A percentile compares a stretch with the other conserved stretches of the same genome.
Conservation (phyloP, 2,329 filamentous ascomycete species). For the Cercospora sesami region DNA sequence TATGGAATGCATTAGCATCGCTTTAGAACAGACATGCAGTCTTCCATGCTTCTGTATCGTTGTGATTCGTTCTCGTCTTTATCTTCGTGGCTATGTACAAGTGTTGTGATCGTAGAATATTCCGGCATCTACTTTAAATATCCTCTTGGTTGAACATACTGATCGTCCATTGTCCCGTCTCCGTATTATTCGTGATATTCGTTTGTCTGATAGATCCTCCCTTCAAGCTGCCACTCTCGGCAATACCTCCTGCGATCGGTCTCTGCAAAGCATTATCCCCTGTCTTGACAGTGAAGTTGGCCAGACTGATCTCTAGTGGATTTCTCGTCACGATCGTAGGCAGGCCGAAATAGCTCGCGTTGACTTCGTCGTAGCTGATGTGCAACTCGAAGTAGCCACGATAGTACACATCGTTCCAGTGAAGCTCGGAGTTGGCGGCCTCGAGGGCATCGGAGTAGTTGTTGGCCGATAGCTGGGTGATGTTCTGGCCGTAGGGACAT, state of each 20-base stretch:
- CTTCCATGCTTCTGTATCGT: not conserved
- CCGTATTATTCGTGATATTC: constrained; percentile 41
- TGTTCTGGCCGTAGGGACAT: constrained; percentile 60
- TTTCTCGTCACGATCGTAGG: constrained; percentile 62
- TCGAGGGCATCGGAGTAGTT: constrained; percentile 48
- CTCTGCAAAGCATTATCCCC: constrained; percentile 61
- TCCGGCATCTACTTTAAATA: constrained; percentile 13
- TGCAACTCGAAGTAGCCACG: constrained; percentile 70
- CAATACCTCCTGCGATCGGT: constrained; percentile 51
- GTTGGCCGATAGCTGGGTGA: constrained; percentile 55
- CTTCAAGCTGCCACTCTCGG: constrained; percentile 60
- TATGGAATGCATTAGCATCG: constrained; percentile 1
- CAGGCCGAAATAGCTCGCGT: constrained; percentile 65
- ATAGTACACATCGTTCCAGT: constrained; percentile 74
- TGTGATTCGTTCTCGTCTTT: not conserved
- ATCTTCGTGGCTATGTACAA: not conserved
- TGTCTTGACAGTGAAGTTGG: constrained; percentile 66
- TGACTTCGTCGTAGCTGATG: constrained; percentile 57
- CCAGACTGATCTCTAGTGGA: constrained; percentile 64
- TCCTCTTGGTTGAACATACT: constrained; percentile 19
- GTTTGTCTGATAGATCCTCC: constrained; percentile 44
- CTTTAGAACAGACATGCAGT: not conserved
- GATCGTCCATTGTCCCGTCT: constrained; percentile 32
- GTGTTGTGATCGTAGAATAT: not conserved
- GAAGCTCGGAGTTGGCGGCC: constrained; percentile 61